Evolutionary conservation across 1,284 basidiomycete genomes (phyloP), one percentile per base, ranked within the genome.

Genomic region (Leccinum subfulvum): DNA sequence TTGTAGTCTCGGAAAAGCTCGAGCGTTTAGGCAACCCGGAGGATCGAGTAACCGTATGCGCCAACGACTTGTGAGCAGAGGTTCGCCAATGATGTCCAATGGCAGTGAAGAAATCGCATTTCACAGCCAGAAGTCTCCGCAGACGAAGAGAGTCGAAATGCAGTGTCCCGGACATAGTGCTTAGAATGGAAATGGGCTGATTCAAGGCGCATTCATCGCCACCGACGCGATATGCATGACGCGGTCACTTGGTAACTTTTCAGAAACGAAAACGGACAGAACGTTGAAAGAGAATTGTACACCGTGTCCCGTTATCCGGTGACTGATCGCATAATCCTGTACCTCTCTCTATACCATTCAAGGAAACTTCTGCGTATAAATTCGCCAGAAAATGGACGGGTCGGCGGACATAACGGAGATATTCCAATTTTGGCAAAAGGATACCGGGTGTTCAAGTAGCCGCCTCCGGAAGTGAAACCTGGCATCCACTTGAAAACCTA

Each of bases 71-170:
- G 59, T 59, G 59, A 72, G 58, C 23, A 65, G 39, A 66, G 59
- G 62, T 58, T 68, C 54, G 63, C 65, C 63, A 64, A 59, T 58
- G 63, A 55, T 60, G 54, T 60, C 62, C 61, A 21, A 66, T 75
- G 73, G 73, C 73, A 63, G 73, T 74, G 75, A 63, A 68, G 62
- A 66, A 65, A 65, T 67, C 61, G 67, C 66, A 64, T 71, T 21
- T 77, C 74, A 77, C 73, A 75, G 73, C 75, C 74, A 66, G 73
- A 57, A 59, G 54, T 39, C 61, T 56, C 71, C 72, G 76, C 68
- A 65, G 60, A 64, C 67, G 57, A 57, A 56, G 65, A 67, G 70
- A 61, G 59, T 73, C 54, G 63, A 69, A 67, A 77, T 70, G 71
- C 73, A 64, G 62, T 74, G 75, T 21, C 23, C 56, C 11, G 61